phyloP scores from a whole-genome alignment of 768 basidiomycete genomes.

The Podaxis sp. region DNA sequence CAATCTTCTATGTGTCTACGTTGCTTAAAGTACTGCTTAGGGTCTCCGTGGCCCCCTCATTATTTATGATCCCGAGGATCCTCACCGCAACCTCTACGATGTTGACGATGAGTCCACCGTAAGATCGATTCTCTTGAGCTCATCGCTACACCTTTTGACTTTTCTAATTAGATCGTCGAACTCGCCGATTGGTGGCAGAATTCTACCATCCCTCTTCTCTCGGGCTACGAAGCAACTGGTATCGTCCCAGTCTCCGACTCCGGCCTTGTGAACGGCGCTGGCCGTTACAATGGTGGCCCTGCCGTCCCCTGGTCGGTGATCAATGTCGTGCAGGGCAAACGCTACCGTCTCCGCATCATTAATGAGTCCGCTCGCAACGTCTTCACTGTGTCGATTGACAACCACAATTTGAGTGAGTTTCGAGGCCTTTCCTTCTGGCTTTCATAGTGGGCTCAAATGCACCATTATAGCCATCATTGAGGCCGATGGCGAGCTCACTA shows the following conservation, averaged over 20 bases:
- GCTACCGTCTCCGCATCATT: slow-evolving; percentile 53
- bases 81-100: slow-evolving; percentile 18
- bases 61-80: slow-evolving; percentile 29
- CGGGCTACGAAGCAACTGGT: slow-evolving; percentile 20
- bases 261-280: slow-evolving; percentile 42
- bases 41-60: slow-evolving; percentile 39
- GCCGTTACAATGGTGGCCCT: slow-evolving; percentile 40
- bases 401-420: slow-evolving; percentile 23
- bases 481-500: slow-evolving; percentile 33
- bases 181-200: slow-evolving; percentile 40
- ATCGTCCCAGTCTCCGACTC: slow-evolving; percentile 30
- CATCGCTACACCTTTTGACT: slow-evolving; percentile 14
- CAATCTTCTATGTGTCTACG: background rate
- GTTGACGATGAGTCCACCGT: slow-evolving; percentile 6
- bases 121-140: background rate
- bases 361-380: slow-evolving; percentile 41
- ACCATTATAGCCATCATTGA: slow-evolving; percentile 26
- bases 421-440: background rate
- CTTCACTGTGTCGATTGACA: slow-evolving; percentile 34
- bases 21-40: slow-evolving; percentile 12
- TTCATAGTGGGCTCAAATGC: background rate
- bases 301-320: slow-evolving; percentile 31
- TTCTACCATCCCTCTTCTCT: slow-evolving; percentile 23
- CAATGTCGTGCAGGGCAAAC: slow-evolving; percentile 34
- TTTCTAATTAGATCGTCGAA: slow-evolving; percentile 23